These are phyloP conservation scores for Iberis pinnata DNA, from an alignment of 345 rosid species.

Conservation along the genomic window DNA sequence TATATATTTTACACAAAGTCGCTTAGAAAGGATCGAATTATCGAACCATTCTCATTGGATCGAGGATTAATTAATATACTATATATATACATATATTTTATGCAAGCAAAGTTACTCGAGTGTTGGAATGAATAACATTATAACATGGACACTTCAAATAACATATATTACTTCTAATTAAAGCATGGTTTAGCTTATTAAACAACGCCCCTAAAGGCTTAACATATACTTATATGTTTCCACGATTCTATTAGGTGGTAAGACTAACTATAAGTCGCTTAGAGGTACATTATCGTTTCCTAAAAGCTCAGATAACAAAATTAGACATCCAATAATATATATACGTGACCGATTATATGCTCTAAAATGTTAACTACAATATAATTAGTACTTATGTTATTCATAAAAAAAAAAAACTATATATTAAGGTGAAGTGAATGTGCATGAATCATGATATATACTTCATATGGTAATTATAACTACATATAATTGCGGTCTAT, in stretches of 20 bases:
- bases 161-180: no score
- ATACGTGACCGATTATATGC: not conserved
- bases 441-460: no score
- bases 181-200: not conserved
- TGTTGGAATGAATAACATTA: not conserved
- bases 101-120: slow-evolving; percentile 12
- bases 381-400: no score
- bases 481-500: not conserved
- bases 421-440: no score
- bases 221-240: no score
- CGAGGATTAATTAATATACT: no score
- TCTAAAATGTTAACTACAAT: not conserved
- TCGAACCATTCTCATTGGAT: not conserved
- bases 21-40: not conserved
- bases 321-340: not conserved
- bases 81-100: slow-evolving; percentile 5
- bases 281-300: not conserved
- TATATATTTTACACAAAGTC: no score
- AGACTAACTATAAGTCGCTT: slow-evolving; percentile 1
- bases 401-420: no score
- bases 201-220: not conserved
- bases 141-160: not conserved
- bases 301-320: not conserved
- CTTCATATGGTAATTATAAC: no score
- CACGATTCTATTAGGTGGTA: not conserved